Percentiles rank a stretch among this genome's conserved stretches.
Evolutionary conservation across 2,329 filamentous ascomycete species (phyloP).

Genomic region (Fusarium palustre): DNA sequence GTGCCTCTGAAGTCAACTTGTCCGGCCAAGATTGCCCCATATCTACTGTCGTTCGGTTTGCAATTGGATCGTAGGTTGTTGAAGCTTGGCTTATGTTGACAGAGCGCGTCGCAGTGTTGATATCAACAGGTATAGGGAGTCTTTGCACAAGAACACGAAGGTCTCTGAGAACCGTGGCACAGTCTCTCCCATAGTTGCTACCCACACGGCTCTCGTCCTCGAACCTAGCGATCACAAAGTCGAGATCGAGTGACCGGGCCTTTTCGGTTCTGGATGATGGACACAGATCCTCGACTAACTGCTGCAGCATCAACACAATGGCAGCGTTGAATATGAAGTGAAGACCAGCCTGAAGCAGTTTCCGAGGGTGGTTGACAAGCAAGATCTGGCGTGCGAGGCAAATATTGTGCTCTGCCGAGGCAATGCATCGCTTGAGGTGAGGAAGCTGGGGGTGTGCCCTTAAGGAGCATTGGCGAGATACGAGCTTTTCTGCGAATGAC

Average conservation of each 20-base stretch:
- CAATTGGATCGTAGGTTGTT: slow-evolving; percentile 35
- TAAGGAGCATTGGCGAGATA: slow-evolving; percentile 46
- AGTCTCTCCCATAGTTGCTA: slow-evolving; percentile 55
- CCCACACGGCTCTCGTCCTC: slow-evolving; percentile 54
- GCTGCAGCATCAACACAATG: slow-evolving; percentile 60
- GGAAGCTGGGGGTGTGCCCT: slow-evolving; percentile 42
- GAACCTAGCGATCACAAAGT: slow-evolving; percentile 58
- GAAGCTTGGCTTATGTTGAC: slow-evolving; percentile 24
- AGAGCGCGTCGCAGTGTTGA: slow-evolving; percentile 4
- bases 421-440: slow-evolving; percentile 55
- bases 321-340: slow-evolving; percentile 65
- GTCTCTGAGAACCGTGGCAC: slow-evolving; percentile 54
- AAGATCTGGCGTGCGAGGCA: slow-evolving; percentile 57
- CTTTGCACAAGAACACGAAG: slow-evolving; percentile 53
- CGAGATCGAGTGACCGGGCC: slow-evolving; percentile 49
- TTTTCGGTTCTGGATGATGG: slow-evolving; percentile 43
- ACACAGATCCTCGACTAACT: slow-evolving; percentile 54
- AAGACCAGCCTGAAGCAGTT: slow-evolving; percentile 58
- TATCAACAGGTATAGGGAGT: slow-evolving; percentile 46
- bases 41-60: slow-evolving; percentile 36
- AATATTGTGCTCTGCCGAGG: slow-evolving; percentile 61
- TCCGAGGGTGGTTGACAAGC: slow-evolving; percentile 52
- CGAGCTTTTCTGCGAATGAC: slow-evolving; percentile 57
- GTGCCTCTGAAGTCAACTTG: slow-evolving; percentile 31
- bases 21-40: slow-evolving; percentile 41